Conservation (phyloP, 192 early-diverging fungal species). For the Backusella sp. region DNA sequence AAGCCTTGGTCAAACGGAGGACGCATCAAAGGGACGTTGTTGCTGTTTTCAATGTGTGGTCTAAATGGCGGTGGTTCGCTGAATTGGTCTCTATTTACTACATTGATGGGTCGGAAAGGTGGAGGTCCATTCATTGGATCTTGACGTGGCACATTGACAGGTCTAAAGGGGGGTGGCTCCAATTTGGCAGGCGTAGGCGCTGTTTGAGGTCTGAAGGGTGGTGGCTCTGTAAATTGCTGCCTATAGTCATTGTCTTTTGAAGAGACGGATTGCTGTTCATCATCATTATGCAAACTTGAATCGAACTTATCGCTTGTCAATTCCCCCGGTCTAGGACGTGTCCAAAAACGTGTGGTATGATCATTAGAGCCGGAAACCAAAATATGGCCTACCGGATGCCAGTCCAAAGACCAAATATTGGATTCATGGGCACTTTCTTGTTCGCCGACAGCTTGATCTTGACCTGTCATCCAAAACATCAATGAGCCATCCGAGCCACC, state of each 20-base stretch:
- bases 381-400: slow-evolving; percentile 96
- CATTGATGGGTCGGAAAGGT: slow-evolving; percentile 19
- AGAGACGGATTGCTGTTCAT: slow-evolving; percentile 39
- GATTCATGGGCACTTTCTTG: slow-evolving; percentile 82
- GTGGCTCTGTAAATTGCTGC: slow-evolving; percentile 30
- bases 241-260: slow-evolving; percentile 38
- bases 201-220: slow-evolving; percentile 31
- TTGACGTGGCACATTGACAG: slow-evolving; percentile 11
- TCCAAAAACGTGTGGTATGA: slow-evolving; percentile 95
- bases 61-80: slow-evolving; percentile 3
- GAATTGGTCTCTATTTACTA: not conserved
- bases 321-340: slow-evolving; percentile 85
- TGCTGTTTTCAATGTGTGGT: not conserved
- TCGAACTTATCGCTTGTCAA: slow-evolving; percentile 55
- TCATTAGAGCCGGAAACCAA: slow-evolving; percentile 94
- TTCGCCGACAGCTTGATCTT: slow-evolving; percentile 39
- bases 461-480: slow-evolving; percentile 83
- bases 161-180: slow-evolving; percentile 40
- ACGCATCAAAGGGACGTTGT: not conserved
- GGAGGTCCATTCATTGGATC: slow-evolving; percentile 13
- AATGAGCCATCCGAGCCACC: slow-evolving; percentile 90
- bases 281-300: slow-evolving; percentile 47
- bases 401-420: slow-evolving; percentile 93
- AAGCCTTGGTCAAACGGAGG: slow-evolving; percentile 14
- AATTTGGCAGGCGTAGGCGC: not conserved